phyloP scores from a whole-genome alignment of 2,329 filamentous ascomycete species.

The Neofusicoccum laricinum region DNA sequence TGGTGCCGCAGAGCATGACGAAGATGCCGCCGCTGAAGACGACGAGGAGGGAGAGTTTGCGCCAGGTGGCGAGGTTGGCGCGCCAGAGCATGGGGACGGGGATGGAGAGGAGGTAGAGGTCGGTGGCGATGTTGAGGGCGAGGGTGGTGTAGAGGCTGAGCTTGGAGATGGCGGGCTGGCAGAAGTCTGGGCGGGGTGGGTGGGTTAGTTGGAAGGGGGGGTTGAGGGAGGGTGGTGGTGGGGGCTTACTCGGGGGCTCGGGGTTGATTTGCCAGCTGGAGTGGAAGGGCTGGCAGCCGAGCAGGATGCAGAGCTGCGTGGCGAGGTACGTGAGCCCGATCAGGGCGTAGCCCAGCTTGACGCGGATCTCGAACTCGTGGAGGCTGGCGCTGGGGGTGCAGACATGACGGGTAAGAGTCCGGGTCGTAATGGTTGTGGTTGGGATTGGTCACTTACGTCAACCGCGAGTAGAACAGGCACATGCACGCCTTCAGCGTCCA shows the following conservation, averaged over 20 bases:
- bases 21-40: constrained; percentile 57
- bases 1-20: constrained; percentile 54
- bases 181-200: background rate
- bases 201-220: background rate
- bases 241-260: constrained; percentile 44
- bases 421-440: too few relatives aligned
- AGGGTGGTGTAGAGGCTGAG: constrained; percentile 24
- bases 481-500: constrained; percentile 55
- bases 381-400: background rate
- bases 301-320: constrained; percentile 49
- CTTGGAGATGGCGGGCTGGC: constrained; percentile 15
- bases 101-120: constrained; percentile 57
- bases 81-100: constrained; percentile 56
- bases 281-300: constrained; percentile 52
- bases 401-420: background rate
- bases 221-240: background rate
- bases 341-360: constrained; percentile 47
- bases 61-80: constrained; percentile 45
- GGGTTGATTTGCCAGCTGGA: constrained; percentile 59
- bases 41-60: constrained; percentile 53
- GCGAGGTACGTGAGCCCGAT: constrained; percentile 49
- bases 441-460: constrained; percentile 40
- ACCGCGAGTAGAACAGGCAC: constrained; percentile 54
- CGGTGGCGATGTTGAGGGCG: constrained; percentile 53
- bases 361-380: constrained; percentile 40